A percentile compares a stretch with the other conserved stretches of the same genome.
These are phyloP conservation scores for Boletus tylopilopsis DNA, from an alignment of 768 basidiomycete genomes.

Conservation along the genomic window DNA sequence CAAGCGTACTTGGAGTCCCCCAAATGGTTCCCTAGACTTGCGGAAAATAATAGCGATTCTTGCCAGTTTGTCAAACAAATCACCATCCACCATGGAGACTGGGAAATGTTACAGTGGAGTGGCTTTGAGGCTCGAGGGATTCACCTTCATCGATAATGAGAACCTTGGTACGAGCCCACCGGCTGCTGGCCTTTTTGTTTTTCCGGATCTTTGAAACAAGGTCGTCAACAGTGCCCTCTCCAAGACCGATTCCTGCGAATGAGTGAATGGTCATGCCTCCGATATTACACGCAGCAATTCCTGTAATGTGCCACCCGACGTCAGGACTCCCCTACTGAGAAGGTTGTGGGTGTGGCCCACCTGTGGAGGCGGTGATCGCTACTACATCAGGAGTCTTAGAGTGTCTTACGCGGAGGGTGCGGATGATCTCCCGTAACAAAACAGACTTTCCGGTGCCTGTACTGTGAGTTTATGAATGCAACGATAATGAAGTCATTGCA, in stretches of 20 bases:
- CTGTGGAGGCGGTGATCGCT: slow-evolving; percentile 93
- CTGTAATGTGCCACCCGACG: slow-evolving; percentile 31
- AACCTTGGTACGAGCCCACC: slow-evolving; percentile 85
- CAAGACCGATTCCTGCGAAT: slow-evolving; percentile 92
- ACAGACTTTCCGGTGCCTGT: slow-evolving; percentile 97
- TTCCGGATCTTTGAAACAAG: slow-evolving; percentile 66
- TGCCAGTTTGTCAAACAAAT: slow-evolving; percentile 87
- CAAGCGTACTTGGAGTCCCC: slow-evolving; percentile 78
- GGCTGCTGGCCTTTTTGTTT: slow-evolving; percentile 76
- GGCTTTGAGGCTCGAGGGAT: neutral
- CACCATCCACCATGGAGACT: slow-evolving; percentile 99
- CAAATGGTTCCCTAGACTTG: slow-evolving; percentile 70
- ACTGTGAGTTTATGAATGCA: slow-evolving; percentile 13
- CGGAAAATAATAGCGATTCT: slow-evolving; percentile 63
- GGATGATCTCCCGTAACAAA: slow-evolving; percentile 87
- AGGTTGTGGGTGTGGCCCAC: slow-evolving; percentile 35
- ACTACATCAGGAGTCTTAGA: slow-evolving; percentile 62
- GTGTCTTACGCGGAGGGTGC: slow-evolving; percentile 56
- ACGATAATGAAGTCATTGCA: slow-evolving; percentile 3
- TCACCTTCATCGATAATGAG: slow-evolving; percentile 80
- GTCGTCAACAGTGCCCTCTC: slow-evolving; percentile 56
- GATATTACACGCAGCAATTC: slow-evolving; percentile 96
- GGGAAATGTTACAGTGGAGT: neutral
- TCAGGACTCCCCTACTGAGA: neutral
- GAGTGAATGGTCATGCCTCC: slow-evolving; percentile 95